Percentiles rank a stretch among this genome's conserved stretches.
These are phyloP conservation scores for Scytalidium lignicola DNA, from an alignment of 2,329 filamentous ascomycete genomes.

Conservation along the genomic window DNA sequence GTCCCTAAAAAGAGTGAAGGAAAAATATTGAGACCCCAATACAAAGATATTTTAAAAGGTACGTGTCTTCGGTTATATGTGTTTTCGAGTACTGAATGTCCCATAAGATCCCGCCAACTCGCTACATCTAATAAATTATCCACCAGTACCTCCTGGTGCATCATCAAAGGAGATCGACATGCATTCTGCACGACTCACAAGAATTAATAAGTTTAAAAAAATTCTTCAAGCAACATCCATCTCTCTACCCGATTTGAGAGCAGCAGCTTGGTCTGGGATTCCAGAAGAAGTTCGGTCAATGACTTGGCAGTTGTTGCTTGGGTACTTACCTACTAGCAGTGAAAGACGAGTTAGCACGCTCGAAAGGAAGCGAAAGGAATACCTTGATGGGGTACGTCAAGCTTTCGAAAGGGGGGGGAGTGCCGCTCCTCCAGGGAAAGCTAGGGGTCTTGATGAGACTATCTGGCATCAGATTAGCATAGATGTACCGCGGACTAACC, in stretches of 20 bases:
- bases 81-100: not conserved
- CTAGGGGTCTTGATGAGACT: slow-evolving; percentile 81
- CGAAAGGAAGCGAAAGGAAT: slow-evolving; percentile 93
- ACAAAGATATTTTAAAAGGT: slow-evolving; percentile 89
- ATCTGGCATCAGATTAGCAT: slow-evolving; percentile 99
- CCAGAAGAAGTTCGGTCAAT: slow-evolving; percentile 94
- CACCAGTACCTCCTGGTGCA: slow-evolving; percentile 66
- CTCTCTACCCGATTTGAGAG: slow-evolving; percentile 73
- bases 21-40: slow-evolving; percentile 94
- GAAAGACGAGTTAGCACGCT: slow-evolving; percentile 85
- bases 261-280: slow-evolving; percentile 88
- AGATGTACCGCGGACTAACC: slow-evolving; percentile 92
- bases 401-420: slow-evolving; percentile 62
- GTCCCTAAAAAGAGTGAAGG: slow-evolving; percentile 85
- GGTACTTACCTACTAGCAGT: slow-evolving; percentile 94
- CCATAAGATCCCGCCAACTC: slow-evolving; percentile 76
- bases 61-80: not conserved
- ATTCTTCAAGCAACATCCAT: slow-evolving; percentile 91
- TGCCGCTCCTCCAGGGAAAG: slow-evolving; percentile 37
- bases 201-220: slow-evolving; percentile 98
- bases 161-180: slow-evolving; percentile 79
- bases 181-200: slow-evolving; percentile 79
- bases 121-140: slow-evolving; percentile 87
- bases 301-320: slow-evolving; percentile 96
- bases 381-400: slow-evolving; percentile 82